Evolutionary conservation across 257 asterid species (phyloP).

Genomic region (Parsonsia alboflavescens): DNA sequence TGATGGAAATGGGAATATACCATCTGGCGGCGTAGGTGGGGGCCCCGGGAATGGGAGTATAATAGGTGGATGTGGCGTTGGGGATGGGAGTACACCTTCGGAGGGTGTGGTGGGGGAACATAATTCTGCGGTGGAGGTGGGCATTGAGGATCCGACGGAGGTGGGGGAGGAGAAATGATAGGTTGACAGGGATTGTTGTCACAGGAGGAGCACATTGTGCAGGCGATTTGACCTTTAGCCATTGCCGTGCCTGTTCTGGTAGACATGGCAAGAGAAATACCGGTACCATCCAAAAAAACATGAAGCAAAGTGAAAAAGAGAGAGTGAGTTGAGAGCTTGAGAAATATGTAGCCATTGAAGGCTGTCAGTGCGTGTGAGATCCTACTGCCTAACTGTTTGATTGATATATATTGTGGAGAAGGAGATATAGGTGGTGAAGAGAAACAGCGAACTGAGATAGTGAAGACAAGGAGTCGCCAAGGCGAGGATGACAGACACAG

Average conservation of each 20-base stretch:
- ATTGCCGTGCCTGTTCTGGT: slow-evolving; percentile 21
- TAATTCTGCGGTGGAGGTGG: slow-evolving; percentile 48
- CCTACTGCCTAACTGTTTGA: background rate
- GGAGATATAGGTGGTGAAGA: background rate
- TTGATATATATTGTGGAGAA: background rate
- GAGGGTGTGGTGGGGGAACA: slow-evolving; percentile 17
- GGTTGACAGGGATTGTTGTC: slow-evolving; percentile 69
- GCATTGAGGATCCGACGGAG: slow-evolving; percentile 11
- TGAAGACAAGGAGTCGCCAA: no score
- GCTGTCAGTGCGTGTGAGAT: background rate
- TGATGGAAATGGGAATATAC: no score
- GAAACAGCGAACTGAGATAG: no score
- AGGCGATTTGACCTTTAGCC: slow-evolving; percentile 47
- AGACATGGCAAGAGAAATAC: slow-evolving; percentile 34
- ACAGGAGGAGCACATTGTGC: slow-evolving; percentile 70
- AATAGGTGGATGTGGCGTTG: no score
- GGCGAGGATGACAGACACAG: no score
- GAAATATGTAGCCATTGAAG: slow-evolving; percentile 24
- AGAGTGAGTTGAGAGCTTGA: slow-evolving; percentile 6
- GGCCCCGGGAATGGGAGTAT: no score
- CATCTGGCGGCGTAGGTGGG: no score
- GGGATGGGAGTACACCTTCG: no score
- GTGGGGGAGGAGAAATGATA: slow-evolving; percentile 41
- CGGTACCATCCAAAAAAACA: slow-evolving; percentile 17
- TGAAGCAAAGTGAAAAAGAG: slow-evolving; percentile 22